phyloP scores from a whole-genome alignment of 768 basidiomycete genomes.

The Tulasnella sp. region DNA sequence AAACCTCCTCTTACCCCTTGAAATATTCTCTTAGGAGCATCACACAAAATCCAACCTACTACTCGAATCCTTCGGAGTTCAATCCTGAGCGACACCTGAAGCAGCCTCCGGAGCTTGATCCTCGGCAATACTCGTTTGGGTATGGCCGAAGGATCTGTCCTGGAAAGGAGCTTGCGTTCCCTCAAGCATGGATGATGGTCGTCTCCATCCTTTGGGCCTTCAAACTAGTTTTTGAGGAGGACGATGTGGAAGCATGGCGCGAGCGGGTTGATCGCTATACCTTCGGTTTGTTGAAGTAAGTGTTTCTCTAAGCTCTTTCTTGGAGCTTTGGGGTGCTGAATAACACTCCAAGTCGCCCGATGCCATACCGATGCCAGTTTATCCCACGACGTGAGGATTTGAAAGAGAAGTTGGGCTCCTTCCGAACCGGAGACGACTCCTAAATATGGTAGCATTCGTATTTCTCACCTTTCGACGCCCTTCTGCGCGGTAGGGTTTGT shows the following conservation, averaged over 20 bases:
- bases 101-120: background rate
- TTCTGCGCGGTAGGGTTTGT: background rate
- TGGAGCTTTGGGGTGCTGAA: background rate
- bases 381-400: background rate
- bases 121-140: background rate
- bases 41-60: background rate
- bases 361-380: background rate
- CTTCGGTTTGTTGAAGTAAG: background rate
- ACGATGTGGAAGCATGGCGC: background rate
- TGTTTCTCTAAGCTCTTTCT: background rate
- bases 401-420: background rate
- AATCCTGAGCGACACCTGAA: slow-evolving; percentile 1
- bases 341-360: background rate
- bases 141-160: background rate
- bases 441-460: background rate
- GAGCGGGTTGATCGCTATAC: background rate
- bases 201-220: background rate
- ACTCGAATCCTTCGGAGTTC: background rate
- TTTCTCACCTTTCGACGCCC: background rate
- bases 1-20: background rate
- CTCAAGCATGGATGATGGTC: background rate
- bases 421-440: background rate
- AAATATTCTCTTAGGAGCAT: background rate
- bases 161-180: background rate
- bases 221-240: background rate